These are phyloP conservation scores for Piloderma croceum DNA, from an alignment of 768 basidiomycete genomes.

Conservation along the genomic window DNA sequence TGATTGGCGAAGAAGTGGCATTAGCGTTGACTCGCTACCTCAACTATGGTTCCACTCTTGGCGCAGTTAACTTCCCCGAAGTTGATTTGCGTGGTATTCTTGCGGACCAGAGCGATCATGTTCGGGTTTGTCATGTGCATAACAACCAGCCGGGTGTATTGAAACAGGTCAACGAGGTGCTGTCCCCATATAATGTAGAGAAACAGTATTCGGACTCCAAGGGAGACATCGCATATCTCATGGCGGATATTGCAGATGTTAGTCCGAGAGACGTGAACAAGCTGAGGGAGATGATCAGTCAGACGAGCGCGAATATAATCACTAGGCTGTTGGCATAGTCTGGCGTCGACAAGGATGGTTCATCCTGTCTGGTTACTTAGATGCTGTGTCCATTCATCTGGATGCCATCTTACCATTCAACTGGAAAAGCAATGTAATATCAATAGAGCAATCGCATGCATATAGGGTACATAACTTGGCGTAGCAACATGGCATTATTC, in stretches of 20 bases:
- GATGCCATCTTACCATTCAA: constrained; percentile 40
- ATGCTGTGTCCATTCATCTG: constrained; percentile 37
- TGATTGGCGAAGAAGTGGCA: constrained; percentile 95
- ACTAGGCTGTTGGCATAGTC: constrained; percentile 73
- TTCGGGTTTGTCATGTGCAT: constrained; percentile 95
- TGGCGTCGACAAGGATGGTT: neutral
- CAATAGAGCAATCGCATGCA: neutral
- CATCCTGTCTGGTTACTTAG: constrained; percentile 4
- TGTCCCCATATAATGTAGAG: constrained; percentile 95
- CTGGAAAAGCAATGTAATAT: constrained; percentile 35
- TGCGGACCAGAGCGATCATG: constrained; percentile 69
- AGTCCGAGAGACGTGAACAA: constrained; percentile 72
- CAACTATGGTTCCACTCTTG: constrained; percentile 83
- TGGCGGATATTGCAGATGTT: constrained; percentile 95
- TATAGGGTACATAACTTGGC: no score
- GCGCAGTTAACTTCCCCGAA: constrained; percentile 98
- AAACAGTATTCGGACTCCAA: constrained; percentile 99
- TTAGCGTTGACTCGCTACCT: constrained; percentile 83
- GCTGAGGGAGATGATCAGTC: constrained; percentile 71
- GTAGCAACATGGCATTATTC: no score
- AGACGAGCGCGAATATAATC: constrained; percentile 81
- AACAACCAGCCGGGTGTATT: constrained; percentile 94
- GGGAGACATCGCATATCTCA: constrained; percentile 87
- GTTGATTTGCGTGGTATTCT: constrained; percentile 93
- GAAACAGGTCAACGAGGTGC: constrained; percentile 87